Percentiles rank a stretch among this genome's conserved stretches.
phyloP scores from a whole-genome alignment of 441 rosid genomes.

The Daphne laureola region DNA sequence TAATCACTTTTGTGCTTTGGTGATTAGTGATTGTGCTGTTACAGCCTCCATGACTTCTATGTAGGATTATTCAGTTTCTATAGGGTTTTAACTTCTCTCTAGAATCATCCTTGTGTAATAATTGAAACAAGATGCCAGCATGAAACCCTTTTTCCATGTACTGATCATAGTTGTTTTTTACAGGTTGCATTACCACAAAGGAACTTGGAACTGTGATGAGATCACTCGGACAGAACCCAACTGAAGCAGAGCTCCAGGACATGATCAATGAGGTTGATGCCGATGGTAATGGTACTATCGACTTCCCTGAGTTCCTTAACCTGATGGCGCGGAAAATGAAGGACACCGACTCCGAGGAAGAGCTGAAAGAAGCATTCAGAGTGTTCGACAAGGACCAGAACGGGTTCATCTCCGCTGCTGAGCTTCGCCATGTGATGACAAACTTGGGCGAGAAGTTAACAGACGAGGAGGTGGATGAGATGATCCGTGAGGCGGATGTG shows the following conservation, averaged over 20 bases:
- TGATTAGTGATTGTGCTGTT: too few species aligned
- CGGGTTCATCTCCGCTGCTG: slow-evolving; percentile 43
- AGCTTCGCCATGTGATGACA: slow-evolving; percentile 43
- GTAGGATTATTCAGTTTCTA: too few species aligned
- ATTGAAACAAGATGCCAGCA: too few species aligned
- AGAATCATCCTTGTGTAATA: too few species aligned
- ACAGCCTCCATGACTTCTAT: too few species aligned
- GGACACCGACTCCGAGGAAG: slow-evolving; percentile 43
- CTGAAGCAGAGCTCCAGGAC: slow-evolving; percentile 44
- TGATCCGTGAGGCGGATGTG: slow-evolving; percentile 40
- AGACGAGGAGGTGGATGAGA: slow-evolving; percentile 41
- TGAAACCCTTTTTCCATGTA: too few species aligned
- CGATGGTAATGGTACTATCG: slow-evolving; percentile 39
- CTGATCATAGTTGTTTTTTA: not conserved
- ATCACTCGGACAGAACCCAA: slow-evolving; percentile 41
- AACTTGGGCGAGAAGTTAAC: slow-evolving; percentile 39
- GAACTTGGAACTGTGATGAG: slow-evolving; percentile 47
- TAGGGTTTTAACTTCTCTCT: too few species aligned
- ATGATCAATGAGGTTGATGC: slow-evolving; percentile 46
- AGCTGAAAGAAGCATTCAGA: slow-evolving; percentile 41
- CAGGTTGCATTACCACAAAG: slow-evolving; percentile 45
- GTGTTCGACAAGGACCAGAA: slow-evolving; percentile 42
- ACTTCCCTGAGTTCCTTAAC: slow-evolving; percentile 40
- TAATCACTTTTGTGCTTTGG: too few species aligned
- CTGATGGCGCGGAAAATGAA: slow-evolving; percentile 45